Percentiles rank a stretch among this genome's conserved stretches.
Evolutionary conservation across 805 yeast species (phyloP).

Genomic region (Ogataea parapolymorpha): DNA sequence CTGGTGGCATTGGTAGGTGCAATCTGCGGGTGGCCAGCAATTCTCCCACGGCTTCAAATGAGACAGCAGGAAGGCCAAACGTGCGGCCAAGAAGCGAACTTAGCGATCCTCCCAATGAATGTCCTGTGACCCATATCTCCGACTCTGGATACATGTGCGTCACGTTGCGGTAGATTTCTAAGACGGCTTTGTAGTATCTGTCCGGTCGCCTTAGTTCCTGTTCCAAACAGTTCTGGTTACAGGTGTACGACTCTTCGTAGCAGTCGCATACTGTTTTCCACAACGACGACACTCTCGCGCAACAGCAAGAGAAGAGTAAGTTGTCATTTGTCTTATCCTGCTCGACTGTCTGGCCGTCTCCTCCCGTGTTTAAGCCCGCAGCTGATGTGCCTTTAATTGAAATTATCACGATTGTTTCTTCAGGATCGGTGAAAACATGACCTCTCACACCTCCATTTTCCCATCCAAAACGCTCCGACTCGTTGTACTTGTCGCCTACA

Average conservation of each 20-base stretch:
- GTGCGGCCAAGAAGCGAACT: slow-evolving; percentile 82
- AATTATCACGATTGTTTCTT: slow-evolving; percentile 60
- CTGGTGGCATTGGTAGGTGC: slow-evolving; percentile 93
- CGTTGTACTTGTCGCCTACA: slow-evolving; percentile 41
- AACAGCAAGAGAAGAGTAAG: slow-evolving; percentile 87
- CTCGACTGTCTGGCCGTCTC: slow-evolving; percentile 60
- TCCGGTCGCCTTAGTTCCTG: slow-evolving; percentile 69
- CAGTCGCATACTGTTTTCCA: slow-evolving; percentile 98
- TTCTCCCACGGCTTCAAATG: slow-evolving; percentile 94
- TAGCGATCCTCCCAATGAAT: slow-evolving; percentile 89
- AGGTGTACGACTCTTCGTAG: slow-evolving; percentile 75
- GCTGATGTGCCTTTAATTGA: slow-evolving; percentile 93
- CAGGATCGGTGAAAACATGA: slow-evolving; percentile 70
- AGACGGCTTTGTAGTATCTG: slow-evolving; percentile 74
- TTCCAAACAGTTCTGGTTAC: slow-evolving; percentile 86
- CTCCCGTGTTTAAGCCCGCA: slow-evolving; percentile 54
- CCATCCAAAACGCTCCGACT: slow-evolving; percentile 80
- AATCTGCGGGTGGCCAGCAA: slow-evolving; percentile 74
- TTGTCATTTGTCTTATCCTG: slow-evolving; percentile 88
- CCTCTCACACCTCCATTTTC: slow-evolving; percentile 81
- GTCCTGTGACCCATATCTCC: slow-evolving; percentile 89
- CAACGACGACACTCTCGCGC: slow-evolving; percentile 85
- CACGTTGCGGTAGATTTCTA: slow-evolving; percentile 76
- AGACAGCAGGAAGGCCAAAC: slow-evolving; percentile 83
- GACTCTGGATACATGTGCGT: slow-evolving; percentile 62